Evolutionary conservation across 1,284 basidiomycete species (phyloP).

Genomic region (Coniferiporia weirii): DNA sequence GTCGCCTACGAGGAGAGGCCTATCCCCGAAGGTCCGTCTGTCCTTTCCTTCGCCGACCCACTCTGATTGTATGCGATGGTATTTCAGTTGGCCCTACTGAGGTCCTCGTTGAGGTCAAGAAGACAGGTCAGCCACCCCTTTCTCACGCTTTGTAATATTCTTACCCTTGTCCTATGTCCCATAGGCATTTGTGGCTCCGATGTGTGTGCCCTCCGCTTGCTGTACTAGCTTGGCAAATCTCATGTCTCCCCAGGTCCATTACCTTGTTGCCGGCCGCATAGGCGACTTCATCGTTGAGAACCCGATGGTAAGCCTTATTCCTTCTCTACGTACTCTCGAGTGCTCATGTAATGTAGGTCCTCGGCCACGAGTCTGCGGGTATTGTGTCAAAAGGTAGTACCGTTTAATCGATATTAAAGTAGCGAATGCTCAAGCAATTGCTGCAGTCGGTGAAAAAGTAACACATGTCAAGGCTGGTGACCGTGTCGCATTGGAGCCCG

Average conservation of each 20-base stretch:
- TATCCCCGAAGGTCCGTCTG: constrained; percentile 63
- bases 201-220: constrained; percentile 34
- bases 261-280: constrained; percentile 69
- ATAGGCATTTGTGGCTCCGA: constrained; percentile 87
- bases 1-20: constrained; percentile 73
- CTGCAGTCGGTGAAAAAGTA: constrained; percentile 63
- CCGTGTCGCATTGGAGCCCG: constrained; percentile 84
- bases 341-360: constrained; percentile 30
- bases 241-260: constrained; percentile 53
- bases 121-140: constrained; percentile 59
- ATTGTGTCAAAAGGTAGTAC: constrained; percentile 35
- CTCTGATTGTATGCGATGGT: background rate
- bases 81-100: constrained; percentile 63
- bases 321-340: constrained; percentile 5
- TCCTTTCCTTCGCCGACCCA: background rate
- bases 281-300: constrained; percentile 71
- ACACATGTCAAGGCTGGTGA: constrained; percentile 74
- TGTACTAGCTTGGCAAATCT: too few relatives aligned
- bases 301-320: constrained; percentile 56
- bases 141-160: background rate
- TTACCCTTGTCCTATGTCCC: constrained; percentile 3
- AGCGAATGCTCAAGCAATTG: background rate
- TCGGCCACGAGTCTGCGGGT: constrained; percentile 56
- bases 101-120: constrained; percentile 87
- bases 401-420: background rate